Percentiles rank a stretch among this genome's conserved stretches.
Evolutionary conservation across 768 basidiomycete species (phyloP).

Genomic region (Podaxis sp.): DNA sequence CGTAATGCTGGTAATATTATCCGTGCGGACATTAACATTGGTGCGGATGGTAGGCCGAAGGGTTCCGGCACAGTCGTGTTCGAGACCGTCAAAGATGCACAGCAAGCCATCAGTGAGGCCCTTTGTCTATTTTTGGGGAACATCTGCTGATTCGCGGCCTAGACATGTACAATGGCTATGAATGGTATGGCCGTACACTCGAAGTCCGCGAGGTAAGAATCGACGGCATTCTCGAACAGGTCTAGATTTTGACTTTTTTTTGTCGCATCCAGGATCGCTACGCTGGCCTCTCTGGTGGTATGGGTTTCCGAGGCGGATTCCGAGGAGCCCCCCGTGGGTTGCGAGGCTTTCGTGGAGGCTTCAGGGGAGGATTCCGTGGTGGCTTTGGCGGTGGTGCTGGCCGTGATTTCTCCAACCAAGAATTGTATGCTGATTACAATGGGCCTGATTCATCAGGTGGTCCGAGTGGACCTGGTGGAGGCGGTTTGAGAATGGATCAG

Average conservation of each 20-base stretch:
- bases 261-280: conserved; percentile 70
- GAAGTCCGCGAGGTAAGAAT: conserved; percentile 88
- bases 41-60: conserved; percentile 89
- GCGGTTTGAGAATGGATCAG: conserved; percentile 37
- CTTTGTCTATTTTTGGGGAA: background rate
- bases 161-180: conserved; percentile 98
- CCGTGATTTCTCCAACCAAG: conserved; percentile 82
- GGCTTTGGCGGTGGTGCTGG: conserved; percentile 59
- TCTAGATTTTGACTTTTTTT: background rate
- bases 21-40: conserved; percentile 93
- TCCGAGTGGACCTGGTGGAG: conserved; percentile 31
- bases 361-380: conserved; percentile 60
- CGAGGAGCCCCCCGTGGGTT: conserved; percentile 22
- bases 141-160: conserved; percentile 15
- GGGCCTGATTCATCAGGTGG: conserved; percentile 75
- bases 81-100: conserved; percentile 86
- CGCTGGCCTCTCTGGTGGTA: conserved; percentile 77
- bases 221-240: background rate
- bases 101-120: conserved; percentile 78
- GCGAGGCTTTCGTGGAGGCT: conserved; percentile 46
- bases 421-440: conserved; percentile 90
- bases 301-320: conserved; percentile 61
- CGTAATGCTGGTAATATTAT: conserved; percentile 93
- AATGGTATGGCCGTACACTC: conserved; percentile 94
- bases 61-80: conserved; percentile 98